A percentile compares a stretch with the other conserved stretches of the same genome.
phyloP scores from a whole-genome alignment of 352 stramenopile species.

The Aphanomyces invadans region DNA sequence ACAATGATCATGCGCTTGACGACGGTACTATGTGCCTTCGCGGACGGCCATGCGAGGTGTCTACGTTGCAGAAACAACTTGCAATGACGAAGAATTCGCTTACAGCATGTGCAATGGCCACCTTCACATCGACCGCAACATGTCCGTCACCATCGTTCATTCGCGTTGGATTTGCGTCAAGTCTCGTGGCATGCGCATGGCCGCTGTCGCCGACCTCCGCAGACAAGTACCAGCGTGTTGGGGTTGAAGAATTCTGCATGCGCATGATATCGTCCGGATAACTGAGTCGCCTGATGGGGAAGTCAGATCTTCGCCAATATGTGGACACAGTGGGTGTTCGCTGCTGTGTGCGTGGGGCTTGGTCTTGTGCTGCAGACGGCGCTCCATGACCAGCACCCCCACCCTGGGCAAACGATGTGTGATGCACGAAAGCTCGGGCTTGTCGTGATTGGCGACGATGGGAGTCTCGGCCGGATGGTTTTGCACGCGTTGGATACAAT shows the following conservation, averaged over 20 bases:
- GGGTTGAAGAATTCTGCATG: no score
- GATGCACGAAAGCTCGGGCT: slow-evolving; percentile 19
- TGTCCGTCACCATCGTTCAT: no score
- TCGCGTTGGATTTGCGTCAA: no score
- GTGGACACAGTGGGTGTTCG: slow-evolving; percentile 7
- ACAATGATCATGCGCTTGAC: no score
- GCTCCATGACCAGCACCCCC: slow-evolving; percentile 17
- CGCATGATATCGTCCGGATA: slow-evolving; percentile 5
- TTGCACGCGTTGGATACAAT: neutral
- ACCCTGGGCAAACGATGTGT: slow-evolving; percentile 21
- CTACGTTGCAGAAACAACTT: no score
- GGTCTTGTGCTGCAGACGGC: neutral
- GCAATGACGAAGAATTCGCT: no score
- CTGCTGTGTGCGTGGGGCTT: neutral
- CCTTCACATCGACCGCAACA: no score
- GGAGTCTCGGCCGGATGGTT: neutral
- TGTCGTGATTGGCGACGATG: slow-evolving; percentile 15
- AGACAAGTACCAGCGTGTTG: neutral
- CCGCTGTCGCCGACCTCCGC: no score
- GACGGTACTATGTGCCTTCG: no score
- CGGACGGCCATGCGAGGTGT: no score
- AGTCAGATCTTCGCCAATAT: slow-evolving; percentile 1
- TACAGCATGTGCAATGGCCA: no score
- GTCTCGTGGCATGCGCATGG: no score
- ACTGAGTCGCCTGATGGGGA: neutral